Evolutionary conservation across 345 rosid genomes (phyloP).

Genomic region (Lagerstroemia speciosa): DNA sequence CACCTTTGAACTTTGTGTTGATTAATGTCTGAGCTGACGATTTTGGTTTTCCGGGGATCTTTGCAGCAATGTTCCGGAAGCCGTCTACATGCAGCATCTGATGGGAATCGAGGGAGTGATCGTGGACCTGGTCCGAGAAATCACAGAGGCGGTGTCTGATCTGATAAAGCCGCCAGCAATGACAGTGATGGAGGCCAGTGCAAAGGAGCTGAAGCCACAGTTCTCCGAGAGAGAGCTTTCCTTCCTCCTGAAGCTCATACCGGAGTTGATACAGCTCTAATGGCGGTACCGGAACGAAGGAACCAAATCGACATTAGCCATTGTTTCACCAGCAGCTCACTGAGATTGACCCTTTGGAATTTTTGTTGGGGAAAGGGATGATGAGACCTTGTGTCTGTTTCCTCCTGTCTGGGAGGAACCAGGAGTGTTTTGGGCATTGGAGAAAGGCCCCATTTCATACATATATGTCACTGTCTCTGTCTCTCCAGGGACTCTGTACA

Average conservation of each 20-base stretch:
- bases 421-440: not conserved
- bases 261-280: slow-evolving; percentile 62
- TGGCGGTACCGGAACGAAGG: not conserved
- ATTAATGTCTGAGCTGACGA: not conserved
- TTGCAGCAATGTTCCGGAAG: slow-evolving; percentile 69
- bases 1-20: no score
- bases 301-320: not conserved
- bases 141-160: slow-evolving; percentile 50
- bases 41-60: not conserved
- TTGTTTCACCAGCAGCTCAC: not conserved
- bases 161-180: slow-evolving; percentile 36
- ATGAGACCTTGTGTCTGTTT: not conserved
- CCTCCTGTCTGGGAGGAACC: not conserved
- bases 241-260: slow-evolving; percentile 82
- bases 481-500: not conserved
- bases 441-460: not conserved
- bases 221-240: slow-evolving; percentile 67
- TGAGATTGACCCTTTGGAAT: not conserved
- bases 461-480: not conserved
- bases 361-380: not conserved
- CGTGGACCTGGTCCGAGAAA: slow-evolving; percentile 73
- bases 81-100: slow-evolving; percentile 79
- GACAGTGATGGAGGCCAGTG: not conserved
- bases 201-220: slow-evolving; percentile 38
- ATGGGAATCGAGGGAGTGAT: slow-evolving; percentile 94